These are phyloP conservation scores for Penicillium cosmopolitanum DNA, from an alignment of 495 filamentous ascomycete genomes.

Conservation along the genomic window DNA sequence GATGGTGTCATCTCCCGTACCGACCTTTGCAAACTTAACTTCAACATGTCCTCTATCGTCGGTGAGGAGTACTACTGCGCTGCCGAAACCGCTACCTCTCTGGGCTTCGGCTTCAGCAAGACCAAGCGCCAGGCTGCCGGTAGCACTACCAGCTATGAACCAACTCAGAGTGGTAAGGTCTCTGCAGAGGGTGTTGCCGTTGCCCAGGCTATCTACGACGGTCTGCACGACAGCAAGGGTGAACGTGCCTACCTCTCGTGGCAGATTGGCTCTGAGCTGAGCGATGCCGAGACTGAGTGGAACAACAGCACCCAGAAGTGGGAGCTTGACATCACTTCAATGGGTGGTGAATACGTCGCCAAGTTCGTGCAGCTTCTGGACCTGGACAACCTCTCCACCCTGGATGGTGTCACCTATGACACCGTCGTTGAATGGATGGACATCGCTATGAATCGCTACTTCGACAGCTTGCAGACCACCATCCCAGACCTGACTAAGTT, in stretches of 20 bases:
- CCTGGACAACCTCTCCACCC: constrained; percentile 30
- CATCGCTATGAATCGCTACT: constrained; percentile 25
- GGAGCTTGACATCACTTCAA: constrained; percentile 31
- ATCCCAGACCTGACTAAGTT: constrained; percentile 50
- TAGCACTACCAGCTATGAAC: constrained; percentile 34
- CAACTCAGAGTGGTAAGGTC: constrained; percentile 37
- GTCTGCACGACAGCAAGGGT: constrained; percentile 35
- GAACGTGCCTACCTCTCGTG: constrained; percentile 40
- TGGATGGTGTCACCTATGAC: constrained; percentile 49
- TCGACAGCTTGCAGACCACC: constrained; percentile 51
- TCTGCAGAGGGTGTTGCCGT: constrained; percentile 32
- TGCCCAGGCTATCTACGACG: constrained; percentile 37
- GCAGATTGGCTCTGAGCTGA: constrained; percentile 34
- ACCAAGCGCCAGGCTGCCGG: constrained; percentile 35
- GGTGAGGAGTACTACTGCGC: constrained; percentile 55
- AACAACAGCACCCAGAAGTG: constrained; percentile 41
- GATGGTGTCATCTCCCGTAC: constrained; percentile 57
- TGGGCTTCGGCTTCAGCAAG: constrained; percentile 41
- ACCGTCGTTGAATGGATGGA: constrained; percentile 48
- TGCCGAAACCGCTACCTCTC: constrained; percentile 37
- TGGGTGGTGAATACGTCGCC: constrained; percentile 43
- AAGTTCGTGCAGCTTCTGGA: constrained; percentile 42
- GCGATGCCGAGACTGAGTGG: constrained; percentile 30
- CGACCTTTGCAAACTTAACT: constrained; percentile 54
- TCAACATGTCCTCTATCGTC: constrained; percentile 48